Evolutionary conservation across 768 basidiomycete genomes (phyloP).

Genomic region (Hortiboletus campestris): DNA sequence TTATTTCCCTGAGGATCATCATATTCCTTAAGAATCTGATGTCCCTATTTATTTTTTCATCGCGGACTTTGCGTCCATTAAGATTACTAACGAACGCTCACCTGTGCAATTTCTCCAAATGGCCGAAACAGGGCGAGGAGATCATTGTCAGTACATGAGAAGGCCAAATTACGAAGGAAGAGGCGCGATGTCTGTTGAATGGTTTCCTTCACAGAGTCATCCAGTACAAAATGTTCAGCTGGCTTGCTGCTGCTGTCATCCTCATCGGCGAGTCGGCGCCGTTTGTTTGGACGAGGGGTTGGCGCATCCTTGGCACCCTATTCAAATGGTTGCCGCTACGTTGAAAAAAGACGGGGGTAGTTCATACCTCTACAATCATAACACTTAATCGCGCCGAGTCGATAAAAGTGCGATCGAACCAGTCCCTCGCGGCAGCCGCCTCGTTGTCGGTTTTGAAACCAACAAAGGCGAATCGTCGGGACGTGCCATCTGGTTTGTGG

Average conservation of each 20-base stretch:
- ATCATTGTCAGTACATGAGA: constrained; percentile 74
- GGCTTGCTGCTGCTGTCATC: constrained; percentile 24
- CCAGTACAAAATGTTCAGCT: constrained; percentile 2
- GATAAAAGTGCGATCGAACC: constrained; percentile 84
- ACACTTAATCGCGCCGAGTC: constrained; percentile 78
- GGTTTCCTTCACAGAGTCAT: constrained; percentile 42
- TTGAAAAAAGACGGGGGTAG: neutral
- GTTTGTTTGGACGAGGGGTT: constrained; percentile 65
- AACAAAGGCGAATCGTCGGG: constrained; percentile 87
- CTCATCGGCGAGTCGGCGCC: constrained; percentile 59
- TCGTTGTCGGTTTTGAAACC: constrained; percentile 84
- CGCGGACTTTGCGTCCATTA: constrained; percentile 16
- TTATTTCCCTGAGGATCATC: constrained; percentile 41
- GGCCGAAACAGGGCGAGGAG: constrained; percentile 59
- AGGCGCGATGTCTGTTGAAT: constrained; percentile 76
- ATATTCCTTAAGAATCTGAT: constrained; percentile 44
- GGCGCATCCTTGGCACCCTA: constrained; percentile 73
- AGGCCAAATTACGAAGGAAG: constrained; percentile 95
- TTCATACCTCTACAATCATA: constrained; percentile 65
- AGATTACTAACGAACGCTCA: constrained; percentile 35
- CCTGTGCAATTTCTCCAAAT: constrained; percentile 78
- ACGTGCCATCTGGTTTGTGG: constrained; percentile 70
- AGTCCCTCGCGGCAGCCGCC: constrained; percentile 70
- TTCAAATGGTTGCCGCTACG: constrained; percentile 1
- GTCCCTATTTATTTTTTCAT: constrained; percentile 49